Evolutionary conservation across 371 early-diverging fungal genomes (phyloP).

Genomic region (Mucor piriformis): DNA sequence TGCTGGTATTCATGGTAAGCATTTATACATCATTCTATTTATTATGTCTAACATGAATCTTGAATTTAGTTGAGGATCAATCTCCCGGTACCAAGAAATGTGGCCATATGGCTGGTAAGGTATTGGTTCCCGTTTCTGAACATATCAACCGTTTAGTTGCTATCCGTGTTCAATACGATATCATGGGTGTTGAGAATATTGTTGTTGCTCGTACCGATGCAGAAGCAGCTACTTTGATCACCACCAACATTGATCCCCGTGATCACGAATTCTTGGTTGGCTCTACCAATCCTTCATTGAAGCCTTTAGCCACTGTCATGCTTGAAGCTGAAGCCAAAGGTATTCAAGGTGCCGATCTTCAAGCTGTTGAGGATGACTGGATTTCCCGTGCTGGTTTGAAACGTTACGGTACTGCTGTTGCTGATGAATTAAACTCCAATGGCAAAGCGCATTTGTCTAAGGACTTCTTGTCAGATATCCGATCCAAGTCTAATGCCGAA

Average conservation of each 20-base stretch:
- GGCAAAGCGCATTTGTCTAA: constrained; percentile 50
- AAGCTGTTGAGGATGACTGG: constrained; percentile 92
- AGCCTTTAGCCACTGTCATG: constrained; percentile 80
- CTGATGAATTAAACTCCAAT: constrained; percentile 69
- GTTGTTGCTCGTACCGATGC: constrained; percentile 97
- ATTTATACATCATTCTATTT: neutral
- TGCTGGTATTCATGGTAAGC: constrained; percentile 81
- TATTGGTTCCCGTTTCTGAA: constrained; percentile 94
- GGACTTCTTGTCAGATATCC: constrained; percentile 61
- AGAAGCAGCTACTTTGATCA: constrained; percentile 96
- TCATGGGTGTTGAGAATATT: constrained; percentile 96
- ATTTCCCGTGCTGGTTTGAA: constrained; percentile 79
- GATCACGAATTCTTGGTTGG: constrained; percentile 98
- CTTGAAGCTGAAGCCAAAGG: constrained; percentile 79
- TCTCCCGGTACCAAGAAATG: constrained; percentile 97
- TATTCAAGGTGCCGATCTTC: constrained; percentile 74
- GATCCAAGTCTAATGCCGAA: constrained; percentile 78
- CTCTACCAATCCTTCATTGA: constrained; percentile 77
- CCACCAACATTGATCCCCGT: constrained; percentile 94
- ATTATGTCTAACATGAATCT: too few relatives aligned
- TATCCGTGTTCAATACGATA: constrained; percentile 95
- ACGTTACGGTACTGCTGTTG: constrained; percentile 85
- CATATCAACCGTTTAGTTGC: constrained; percentile 98
- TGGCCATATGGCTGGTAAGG: constrained; percentile 99
- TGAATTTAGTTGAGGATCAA: constrained; percentile 83